Conservation (phyloP, 2,329 filamentous ascomycete species). For the Colletotrichum coccodes region DNA sequence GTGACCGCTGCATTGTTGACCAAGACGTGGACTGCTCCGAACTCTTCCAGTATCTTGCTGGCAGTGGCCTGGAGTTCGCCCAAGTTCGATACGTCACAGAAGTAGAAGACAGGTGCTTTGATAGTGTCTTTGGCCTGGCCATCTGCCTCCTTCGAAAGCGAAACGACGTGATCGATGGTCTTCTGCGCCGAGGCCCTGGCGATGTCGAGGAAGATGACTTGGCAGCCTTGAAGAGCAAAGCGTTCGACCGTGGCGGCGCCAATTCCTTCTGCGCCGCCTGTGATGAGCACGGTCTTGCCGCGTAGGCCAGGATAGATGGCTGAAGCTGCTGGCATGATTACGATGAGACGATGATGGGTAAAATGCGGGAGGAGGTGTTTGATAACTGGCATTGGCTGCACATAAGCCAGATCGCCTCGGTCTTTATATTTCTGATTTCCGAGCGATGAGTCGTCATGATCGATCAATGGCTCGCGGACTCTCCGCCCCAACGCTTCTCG, state of each 20-base stretch:
- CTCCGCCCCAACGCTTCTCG: background rate
- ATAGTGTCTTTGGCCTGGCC: background rate
- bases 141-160: background rate
- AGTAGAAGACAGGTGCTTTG: background rate
- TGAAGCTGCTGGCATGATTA: background rate
- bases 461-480: too few relatives aligned
- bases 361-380: background rate
- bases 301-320: slow-evolving; percentile 54
- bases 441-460: too few relatives aligned
- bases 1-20: background rate
- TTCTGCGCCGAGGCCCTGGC: slow-evolving; percentile 42
- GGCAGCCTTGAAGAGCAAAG: slow-evolving; percentile 55
- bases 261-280: slow-evolving; percentile 59
- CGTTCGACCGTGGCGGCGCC: slow-evolving; percentile 54
- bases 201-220: slow-evolving; percentile 56
- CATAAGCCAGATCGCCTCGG: background rate
- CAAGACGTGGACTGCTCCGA: background rate
- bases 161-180: slow-evolving; percentile 37
- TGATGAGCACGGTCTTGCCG: slow-evolving; percentile 53
- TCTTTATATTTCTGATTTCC: background rate
- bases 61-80: background rate
- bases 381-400: background rate
- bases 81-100: background rate
- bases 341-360: background rate
- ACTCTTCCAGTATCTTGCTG: background rate